A percentile compares a stretch with the other conserved stretches of the same genome.
Conservation (phyloP, 495 filamentous ascomycete species). For the Poronia punctata region DNA sequence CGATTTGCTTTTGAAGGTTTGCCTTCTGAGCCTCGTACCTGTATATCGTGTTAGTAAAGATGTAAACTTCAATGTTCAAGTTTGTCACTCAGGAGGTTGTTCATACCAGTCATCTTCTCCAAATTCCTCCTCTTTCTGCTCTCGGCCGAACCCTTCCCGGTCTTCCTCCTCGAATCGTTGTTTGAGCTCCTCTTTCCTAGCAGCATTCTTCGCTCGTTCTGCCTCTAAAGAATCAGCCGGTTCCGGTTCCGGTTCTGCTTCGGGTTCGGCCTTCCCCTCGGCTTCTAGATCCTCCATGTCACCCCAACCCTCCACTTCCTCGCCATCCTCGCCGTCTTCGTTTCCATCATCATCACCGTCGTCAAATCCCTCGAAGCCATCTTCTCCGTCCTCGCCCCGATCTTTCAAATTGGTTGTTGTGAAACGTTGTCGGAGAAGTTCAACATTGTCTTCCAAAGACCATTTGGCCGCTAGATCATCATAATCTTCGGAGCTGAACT, state of each 20-base stretch:
- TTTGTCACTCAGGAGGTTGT: neutral
- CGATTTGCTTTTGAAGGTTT: conserved; percentile 82
- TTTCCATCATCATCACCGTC: conserved; percentile 56
- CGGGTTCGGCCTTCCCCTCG: conserved; percentile 49
- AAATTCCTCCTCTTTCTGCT: conserved; percentile 66
- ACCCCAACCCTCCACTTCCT: conserved; percentile 83
- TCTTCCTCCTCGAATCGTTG: conserved; percentile 96
- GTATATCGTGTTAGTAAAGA: neutral
- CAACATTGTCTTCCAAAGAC: conserved; percentile 69
- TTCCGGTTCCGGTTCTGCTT: conserved; percentile 26
- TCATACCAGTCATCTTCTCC: conserved; percentile 85
- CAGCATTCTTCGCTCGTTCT: conserved; percentile 85
- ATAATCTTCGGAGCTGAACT: conserved; percentile 55
- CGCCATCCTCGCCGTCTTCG: conserved; percentile 58
- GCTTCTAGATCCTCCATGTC: conserved; percentile 87
- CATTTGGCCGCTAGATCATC: conserved; percentile 76
- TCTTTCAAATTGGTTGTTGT: conserved; percentile 57
- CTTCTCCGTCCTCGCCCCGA: conserved; percentile 39
- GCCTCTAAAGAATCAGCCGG: conserved; percentile 52
- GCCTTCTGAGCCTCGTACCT: conserved; percentile 90
- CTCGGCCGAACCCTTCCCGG: conserved; percentile 82
- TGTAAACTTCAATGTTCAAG: neutral
- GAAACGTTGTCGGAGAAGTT: conserved; percentile 66
- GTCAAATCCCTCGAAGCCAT: conserved; percentile 38
- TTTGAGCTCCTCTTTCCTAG: conserved; percentile 87